These are phyloP conservation scores for Furcasterigmium furcatum DNA, from an alignment of 2,329 filamentous ascomycete genomes.

Conservation along the genomic window DNA sequence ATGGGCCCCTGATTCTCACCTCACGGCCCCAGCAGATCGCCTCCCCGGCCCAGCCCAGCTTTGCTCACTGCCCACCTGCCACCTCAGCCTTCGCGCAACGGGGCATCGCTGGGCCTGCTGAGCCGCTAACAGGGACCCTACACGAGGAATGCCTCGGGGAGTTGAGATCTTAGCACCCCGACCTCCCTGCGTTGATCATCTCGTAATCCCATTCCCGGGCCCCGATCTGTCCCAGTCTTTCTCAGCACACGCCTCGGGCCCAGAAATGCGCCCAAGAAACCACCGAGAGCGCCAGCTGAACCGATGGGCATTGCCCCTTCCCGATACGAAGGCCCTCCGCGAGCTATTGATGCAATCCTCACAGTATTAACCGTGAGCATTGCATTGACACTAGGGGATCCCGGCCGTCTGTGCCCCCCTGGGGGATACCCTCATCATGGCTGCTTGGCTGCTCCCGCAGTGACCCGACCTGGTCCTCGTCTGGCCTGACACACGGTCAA, in stretches of 20 bases:
- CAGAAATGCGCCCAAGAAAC: background rate
- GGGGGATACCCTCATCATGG: too few species aligned
- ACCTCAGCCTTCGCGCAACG: too few species aligned
- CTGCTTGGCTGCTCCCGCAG: too few species aligned
- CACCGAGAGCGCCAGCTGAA: background rate
- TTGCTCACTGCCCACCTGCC: too few species aligned
- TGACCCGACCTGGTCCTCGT: too few species aligned
- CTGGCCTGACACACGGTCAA: too few species aligned
- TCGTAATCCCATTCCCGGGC: background rate
- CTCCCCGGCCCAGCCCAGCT: too few species aligned
- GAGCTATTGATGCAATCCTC: too few species aligned
- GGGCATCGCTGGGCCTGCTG: background rate
- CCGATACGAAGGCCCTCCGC: background rate
- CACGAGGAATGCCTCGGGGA: background rate
- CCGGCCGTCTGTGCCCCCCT: too few species aligned
- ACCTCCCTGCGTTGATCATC: background rate
- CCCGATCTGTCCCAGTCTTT: background rate
- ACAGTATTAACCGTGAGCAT: too few species aligned
- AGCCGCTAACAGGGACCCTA: background rate
- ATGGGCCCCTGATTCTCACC: background rate
- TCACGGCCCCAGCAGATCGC: background rate
- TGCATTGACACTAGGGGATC: too few species aligned
- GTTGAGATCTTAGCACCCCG: background rate
- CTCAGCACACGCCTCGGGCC: too few species aligned
- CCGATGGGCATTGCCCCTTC: background rate